Conservation (phyloP, 345 rosid genomes). For the Aquilaria malaccensis region DNA sequence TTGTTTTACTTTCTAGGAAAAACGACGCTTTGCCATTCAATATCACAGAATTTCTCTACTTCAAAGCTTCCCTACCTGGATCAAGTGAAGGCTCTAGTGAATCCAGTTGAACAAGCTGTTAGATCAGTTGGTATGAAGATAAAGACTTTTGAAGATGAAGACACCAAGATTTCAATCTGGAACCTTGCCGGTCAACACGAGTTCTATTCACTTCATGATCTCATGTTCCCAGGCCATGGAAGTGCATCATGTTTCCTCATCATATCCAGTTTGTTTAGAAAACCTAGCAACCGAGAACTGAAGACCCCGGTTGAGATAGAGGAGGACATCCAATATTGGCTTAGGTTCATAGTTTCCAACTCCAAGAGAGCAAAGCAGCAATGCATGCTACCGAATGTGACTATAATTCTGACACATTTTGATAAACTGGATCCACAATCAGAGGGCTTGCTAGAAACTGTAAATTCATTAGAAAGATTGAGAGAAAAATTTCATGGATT, state of each 20-base stretch:
- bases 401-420: conserved; percentile 68
- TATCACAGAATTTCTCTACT: conserved; percentile 61
- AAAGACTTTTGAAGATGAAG: conserved; percentile 73
- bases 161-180: conserved; percentile 83
- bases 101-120: conserved; percentile 86
- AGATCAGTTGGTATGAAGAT: conserved; percentile 79
- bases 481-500: conserved; percentile 70
- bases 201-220: conserved; percentile 78
- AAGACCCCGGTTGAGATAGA: conserved; percentile 72
- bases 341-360: conserved; percentile 80
- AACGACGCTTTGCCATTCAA: conserved; percentile 67
- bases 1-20: conserved; percentile 43
- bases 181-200: conserved; percentile 91
- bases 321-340: conserved; percentile 91
- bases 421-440: conserved; percentile 67
- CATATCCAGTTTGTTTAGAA: conserved; percentile 71
- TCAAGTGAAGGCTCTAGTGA: conserved; percentile 69
- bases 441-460: conserved; percentile 46
- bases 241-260: conserved; percentile 77
- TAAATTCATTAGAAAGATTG: conserved; percentile 47
- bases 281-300: conserved; percentile 73
- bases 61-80: conserved; percentile 68
- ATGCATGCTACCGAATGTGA: conserved; percentile 75
- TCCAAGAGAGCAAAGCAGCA: conserved; percentile 61
- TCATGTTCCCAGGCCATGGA: conserved; percentile 89